These are phyloP conservation scores for Chrysopogon serrulatus DNA, from an alignment of 176 grass and related monocot species.

Conservation along the genomic window DNA sequence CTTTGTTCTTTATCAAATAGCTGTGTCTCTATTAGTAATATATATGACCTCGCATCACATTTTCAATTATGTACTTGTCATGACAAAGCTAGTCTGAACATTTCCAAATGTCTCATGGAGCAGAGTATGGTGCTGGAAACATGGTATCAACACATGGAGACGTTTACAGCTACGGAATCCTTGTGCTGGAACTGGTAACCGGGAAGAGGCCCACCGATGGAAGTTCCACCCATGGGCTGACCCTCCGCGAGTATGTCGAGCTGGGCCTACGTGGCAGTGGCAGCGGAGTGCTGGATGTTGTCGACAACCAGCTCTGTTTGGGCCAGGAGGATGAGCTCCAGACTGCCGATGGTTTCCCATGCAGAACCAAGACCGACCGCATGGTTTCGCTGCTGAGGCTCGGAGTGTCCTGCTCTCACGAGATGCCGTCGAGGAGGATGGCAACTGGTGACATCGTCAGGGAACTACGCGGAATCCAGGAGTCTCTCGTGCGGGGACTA, in stretches of 20 bases:
- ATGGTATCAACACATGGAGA: too few relatives aligned
- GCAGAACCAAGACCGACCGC: neutral
- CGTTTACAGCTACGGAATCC: too few relatives aligned
- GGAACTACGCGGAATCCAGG: neutral
- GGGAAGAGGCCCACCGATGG: constrained; percentile 24
- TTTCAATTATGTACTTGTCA: too few relatives aligned
- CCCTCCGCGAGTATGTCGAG: constrained; percentile 23
- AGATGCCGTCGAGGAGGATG: constrained; percentile 5
- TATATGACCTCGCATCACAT: too few relatives aligned
- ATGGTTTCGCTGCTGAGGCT: neutral
- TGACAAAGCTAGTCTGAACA: too few relatives aligned
- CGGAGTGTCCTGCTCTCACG: neutral
- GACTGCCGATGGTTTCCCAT: neutral
- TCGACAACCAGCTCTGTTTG: neutral
- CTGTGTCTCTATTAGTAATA: too few relatives aligned
- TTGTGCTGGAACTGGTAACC: constrained; percentile 30
- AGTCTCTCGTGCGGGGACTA: neutral
- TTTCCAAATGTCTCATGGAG: too few relatives aligned
- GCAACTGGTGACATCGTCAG: neutral
- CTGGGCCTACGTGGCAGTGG: neutral
- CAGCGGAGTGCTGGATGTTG: neutral
- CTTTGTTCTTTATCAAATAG: too few relatives aligned
- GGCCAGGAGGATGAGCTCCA: neutral
- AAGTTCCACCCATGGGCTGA: neutral
- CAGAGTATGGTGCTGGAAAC: too few relatives aligned